Base-by-base conservation (phyloP, 1,139 yeast genomes). In the Taiozyma onychis region DNA sequence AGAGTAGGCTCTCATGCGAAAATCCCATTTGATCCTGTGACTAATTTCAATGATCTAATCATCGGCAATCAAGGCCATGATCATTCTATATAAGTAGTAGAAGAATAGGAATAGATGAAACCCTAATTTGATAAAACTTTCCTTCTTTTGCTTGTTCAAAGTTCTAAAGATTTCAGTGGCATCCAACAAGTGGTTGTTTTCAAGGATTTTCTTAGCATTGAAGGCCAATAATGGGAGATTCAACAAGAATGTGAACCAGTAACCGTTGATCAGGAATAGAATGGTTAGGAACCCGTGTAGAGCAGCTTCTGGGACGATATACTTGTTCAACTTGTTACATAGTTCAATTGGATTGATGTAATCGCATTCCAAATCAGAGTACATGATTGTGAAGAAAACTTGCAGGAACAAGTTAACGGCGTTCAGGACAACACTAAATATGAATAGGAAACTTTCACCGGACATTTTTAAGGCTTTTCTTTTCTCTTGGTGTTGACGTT, bases 141-240 rank as follows among this genome's bases (percentile, higher is more conserved):
- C 98, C 70, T 85, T 87, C 81, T 95, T 93, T 74, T 93, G 96
- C 66, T 85, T 88, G 60, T 89, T 81, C 65, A 95, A 78, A 46
- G 98, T 91, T 75, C 98, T 84, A 74, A 93, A 93, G 65, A 93
- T 95, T 73, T 93, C 99, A 46, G 99, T 93, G 53, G 99, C 99
- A 71, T 93, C 99, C 69, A 95, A 80, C 57, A 89, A 74, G 68
- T 93, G 93, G 68, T 85, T 86, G 70, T 88, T 88, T 61, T 80
- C 83, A 67, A 81, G 65, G 54, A 76, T 70, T 69, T 88, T 88
- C 73, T 85, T 85, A 54, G 75, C 82, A 67, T 90, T 90, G 74
- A 76, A 90, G 43, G 93, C 96, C 53, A 89, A 72, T 57, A 95
- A 75, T 46, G 99, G 99, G 59, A 87, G 73, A 70, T 91, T 91